Evolutionary conservation across 805 yeast genomes (phyloP), one percentile per base, ranked within the genome.

Genomic region (Spathaspora boniae): DNA sequence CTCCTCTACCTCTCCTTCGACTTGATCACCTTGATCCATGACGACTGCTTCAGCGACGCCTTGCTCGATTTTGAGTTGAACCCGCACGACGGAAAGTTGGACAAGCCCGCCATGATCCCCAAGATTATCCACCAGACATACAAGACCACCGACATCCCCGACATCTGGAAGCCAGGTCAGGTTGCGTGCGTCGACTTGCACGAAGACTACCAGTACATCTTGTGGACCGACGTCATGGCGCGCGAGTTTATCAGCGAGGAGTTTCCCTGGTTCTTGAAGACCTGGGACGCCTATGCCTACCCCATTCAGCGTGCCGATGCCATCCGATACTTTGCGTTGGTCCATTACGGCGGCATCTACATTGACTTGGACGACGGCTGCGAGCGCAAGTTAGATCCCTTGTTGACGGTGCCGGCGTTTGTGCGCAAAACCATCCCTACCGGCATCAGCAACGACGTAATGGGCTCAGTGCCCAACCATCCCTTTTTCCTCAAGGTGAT

Each of bases 101-200:
- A 58, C 14, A 63, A 64, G 38, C 78, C 79, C 7, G 72, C 71
- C 40, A 54, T 82, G 25, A 86, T 88, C 30, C 97, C 97, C 25
- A 85, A 83, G 51, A 87, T 88, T 54, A 87, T 89, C 37, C 97
- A 89, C 55, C 97, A 89, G 58, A 89, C 96, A 9, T 89, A 89
- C 60, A 88, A 85, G 55, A 83, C 86, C 15, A 71, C 65, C 9
- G 73, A 80, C 15, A 76, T 88, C 11, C 97, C 97, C 3, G 88
- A 79, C 33, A 68, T 73, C 31, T 89, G 97, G 97, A 67, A 65
- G 41, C 74, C 71, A 5, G 87, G 94, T 19, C 95, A 86, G 51
- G 72, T 79, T 53, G 74, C 76, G 17, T 86, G 95, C 54, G 70
- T 77, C 27, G 84, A 83, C 42, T 62, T 82, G 37, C 94, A 89